Evolutionary conservation across 371 early-diverging fungal genomes (phyloP).

Genomic region (Blakeslea trispora): DNA sequence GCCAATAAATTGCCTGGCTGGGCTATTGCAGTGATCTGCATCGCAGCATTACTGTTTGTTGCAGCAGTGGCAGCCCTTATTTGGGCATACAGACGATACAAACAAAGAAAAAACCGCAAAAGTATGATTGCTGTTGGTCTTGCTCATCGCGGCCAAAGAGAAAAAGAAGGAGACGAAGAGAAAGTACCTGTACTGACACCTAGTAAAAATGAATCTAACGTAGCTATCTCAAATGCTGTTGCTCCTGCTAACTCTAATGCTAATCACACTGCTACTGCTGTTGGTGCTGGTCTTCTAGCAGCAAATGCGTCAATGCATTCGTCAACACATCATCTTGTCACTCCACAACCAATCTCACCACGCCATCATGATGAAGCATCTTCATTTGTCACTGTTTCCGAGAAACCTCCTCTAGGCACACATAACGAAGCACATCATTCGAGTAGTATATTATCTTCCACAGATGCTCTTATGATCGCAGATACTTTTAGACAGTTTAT

Average conservation of each 20-base stretch:
- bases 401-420: constrained; percentile 11
- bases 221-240: not conserved
- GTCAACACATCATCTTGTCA: constrained; percentile 21
- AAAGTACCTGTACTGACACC: constrained; percentile 13
- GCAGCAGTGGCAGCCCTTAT: constrained; percentile 27
- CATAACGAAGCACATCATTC: constrained; percentile 37
- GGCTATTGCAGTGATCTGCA: constrained; percentile 49
- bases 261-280: not conserved
- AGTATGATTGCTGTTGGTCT: constrained; percentile 9
- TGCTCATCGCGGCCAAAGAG: constrained; percentile 1
- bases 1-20: constrained; percentile 25
- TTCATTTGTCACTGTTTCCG: constrained; percentile 3
- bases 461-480: constrained; percentile 54
- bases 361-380: constrained; percentile 14
- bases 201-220: constrained; percentile 14
- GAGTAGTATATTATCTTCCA: constrained; percentile 47
- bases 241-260: not conserved
- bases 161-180: constrained; percentile 9
- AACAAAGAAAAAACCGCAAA: constrained; percentile 19
- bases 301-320: constrained; percentile 27
- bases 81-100: constrained; percentile 29
- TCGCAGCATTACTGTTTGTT: constrained; percentile 31
- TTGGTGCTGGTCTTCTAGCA: not conserved
- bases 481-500: constrained; percentile 54
- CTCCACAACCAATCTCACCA: constrained; percentile 19